Evolutionary conservation across 257 asterid genomes (phyloP), one percentile per base, ranked within the genome.

Genomic region (Linaria vulgaris): DNA sequence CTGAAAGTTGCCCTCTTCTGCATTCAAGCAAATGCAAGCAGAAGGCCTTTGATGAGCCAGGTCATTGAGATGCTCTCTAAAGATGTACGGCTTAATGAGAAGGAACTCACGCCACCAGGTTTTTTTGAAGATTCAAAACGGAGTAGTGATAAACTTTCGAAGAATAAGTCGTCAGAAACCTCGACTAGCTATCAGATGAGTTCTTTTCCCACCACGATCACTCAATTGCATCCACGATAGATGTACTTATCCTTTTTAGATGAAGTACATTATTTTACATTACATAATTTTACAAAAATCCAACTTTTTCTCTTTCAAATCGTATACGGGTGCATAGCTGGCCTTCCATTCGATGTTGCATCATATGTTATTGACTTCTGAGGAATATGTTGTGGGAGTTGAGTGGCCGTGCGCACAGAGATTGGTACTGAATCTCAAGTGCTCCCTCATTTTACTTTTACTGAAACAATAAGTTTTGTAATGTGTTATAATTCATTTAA

Each of bases 31-130:
- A 86, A 66, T 58, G 85, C 92, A 64, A 79, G 79, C 63, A 81
- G 98, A 72, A 86, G 98, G 79, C 98, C 98, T 9, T 9, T 76
- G 80, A 88, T 91, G 95, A 79, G 95, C 84, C 98, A 88, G 72
- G 95, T 86, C 69, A 69, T 75, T 4, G 72, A 81, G 60, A 91
- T 91, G 98, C 96, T 91, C 23, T 76, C 90, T 1, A 84, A 66
- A 73, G 72, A 91, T 70, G 90, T 86, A 34, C 74, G 60, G 67
- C 86, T 91, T 14, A 86, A 88, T 34, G 98, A 91, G 72, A 71
- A 73, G 61, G 71, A 84, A 76, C 95, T 91, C 60, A 82, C 90
- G 0, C 84, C 96, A 1, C 98, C 98, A 1, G 97, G 96, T 53
- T 81, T 78, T 74, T 83, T 75, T 25, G 83, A 81, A 63, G 88